Base-by-base conservation (phyloP, 2,329 filamentous ascomycete genomes). In the Aspergillus terreus region DNA sequence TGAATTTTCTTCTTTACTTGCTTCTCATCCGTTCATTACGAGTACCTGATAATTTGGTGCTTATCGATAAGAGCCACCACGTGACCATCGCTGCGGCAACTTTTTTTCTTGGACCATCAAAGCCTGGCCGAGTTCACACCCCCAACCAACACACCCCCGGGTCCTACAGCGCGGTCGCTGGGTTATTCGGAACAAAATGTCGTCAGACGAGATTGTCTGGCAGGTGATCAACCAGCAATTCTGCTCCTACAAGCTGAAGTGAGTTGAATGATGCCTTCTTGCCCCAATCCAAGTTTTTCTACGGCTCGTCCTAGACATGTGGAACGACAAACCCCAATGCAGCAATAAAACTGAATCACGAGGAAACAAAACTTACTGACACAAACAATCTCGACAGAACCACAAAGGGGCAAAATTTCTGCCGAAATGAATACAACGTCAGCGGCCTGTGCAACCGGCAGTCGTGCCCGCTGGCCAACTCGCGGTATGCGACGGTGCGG, bases 151-250 rank as follows among this genome's bases (percentile, higher is more conserved):
- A 14, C 35, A 40, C 23, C 33, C 33, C 19, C 33, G 33, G 46
- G 23, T 35, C 14, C 17, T 30, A 19, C 15, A 21, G 11, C 6
- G 15, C 21, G 15, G 36, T 32, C 40, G 19, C 40, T 12, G 46
- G 40, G 33, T 35, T 7, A 25, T 14, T 30, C 2, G 11, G 19
- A 23, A 46, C 49, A 60, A 58, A 51, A 95, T 94, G 88, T 84
- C 89, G 52, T 95, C 90, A 57, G 92, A 97, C 79, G 92, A 97
- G 75, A 95, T 97, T 59, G 87, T 97, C 58, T 99, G 94, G 94
- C 86, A 92, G 71, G 89, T 96, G 52, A 96, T 96, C 62, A 95
- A 95, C 74, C 89, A 94, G 74, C 88, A 92, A 69, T 95, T 94
- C 71, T 97, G 94, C 78, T 86, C 88, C 47, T 97, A 92, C 80